Evolutionary conservation across 192 early-diverging fungal genomes (phyloP).

Genomic region (Backusella sp.): DNA sequence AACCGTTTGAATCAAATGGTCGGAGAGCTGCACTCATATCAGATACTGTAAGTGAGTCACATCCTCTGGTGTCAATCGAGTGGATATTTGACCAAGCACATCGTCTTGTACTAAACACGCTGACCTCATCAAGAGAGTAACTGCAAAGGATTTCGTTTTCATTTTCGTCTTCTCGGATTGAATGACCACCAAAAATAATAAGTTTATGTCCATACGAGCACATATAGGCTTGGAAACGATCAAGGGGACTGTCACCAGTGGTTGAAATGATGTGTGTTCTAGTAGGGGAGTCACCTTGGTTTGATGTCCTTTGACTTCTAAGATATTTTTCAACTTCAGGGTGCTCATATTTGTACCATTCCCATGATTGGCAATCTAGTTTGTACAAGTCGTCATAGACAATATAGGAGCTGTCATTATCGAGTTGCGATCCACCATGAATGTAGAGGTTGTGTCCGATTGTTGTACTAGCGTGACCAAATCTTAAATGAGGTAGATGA

Average conservation of each 20-base stretch:
- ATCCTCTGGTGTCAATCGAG: neutral
- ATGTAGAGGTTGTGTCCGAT: conserved; percentile 26
- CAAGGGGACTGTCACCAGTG: conserved; percentile 21
- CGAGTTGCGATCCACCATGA: conserved; percentile 32
- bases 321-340: conserved; percentile 29
- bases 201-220: conserved; percentile 23
- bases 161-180: conserved; percentile 26
- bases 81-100: conserved; percentile 13
- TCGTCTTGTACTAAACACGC: conserved; percentile 21
- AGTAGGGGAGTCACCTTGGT: neutral
- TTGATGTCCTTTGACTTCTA: neutral
- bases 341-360: conserved; percentile 37
- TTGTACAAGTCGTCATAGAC: conserved; percentile 36
- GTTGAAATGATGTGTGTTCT: conserved; percentile 16
- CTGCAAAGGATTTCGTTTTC: conserved; percentile 25
- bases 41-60: conserved; percentile 16
- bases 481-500: conserved; percentile 30
- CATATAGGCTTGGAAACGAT: conserved; percentile 32
- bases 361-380: conserved; percentile 26
- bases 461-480: conserved; percentile 27
- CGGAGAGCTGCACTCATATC: conserved; percentile 17
- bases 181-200: conserved; percentile 34
- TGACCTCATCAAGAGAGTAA: conserved; percentile 21
- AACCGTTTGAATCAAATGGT: neutral
- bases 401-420: conserved; percentile 24